Evolutionary conservation across 257 asterid genomes (phyloP).

Genomic region (Solanum chaucha): DNA sequence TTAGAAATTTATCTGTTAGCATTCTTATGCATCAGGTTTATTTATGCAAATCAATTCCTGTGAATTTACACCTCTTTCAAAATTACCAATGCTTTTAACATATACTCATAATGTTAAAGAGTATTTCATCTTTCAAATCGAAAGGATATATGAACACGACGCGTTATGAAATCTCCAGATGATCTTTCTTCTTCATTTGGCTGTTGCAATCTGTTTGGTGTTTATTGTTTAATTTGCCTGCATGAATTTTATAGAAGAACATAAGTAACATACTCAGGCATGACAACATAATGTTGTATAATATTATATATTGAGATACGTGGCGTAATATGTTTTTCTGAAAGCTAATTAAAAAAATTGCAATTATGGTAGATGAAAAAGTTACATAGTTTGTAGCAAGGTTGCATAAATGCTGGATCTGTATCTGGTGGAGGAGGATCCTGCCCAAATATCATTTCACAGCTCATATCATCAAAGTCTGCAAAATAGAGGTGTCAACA

Average conservation of each 20-base stretch:
- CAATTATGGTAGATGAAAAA: neutral
- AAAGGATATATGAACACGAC: neutral
- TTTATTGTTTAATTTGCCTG: constrained; percentile 50
- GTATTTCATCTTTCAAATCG: neutral
- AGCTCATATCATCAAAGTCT: constrained; percentile 98
- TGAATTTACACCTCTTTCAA: neutral
- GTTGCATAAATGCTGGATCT: constrained; percentile 70
- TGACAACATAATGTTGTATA: neutral
- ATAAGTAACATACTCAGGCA: neutral
- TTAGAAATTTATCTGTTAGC: neutral
- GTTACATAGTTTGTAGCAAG: constrained; percentile 76
- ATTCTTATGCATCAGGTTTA: neutral
- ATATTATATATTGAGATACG: neutral
- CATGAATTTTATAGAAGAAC: constrained; percentile 5
- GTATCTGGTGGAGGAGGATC: constrained; percentile 51
- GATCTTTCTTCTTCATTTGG: neutral
- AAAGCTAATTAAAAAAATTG: neutral
- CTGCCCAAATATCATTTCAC: constrained; percentile 84
- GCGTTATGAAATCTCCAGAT: neutral
- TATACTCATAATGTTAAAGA: neutral
- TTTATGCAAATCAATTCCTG: neutral
- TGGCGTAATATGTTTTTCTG: neutral
- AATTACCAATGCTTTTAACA: neutral
- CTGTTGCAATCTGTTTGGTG: constrained; percentile 39
- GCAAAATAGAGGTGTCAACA: constrained; percentile 2